These are phyloP conservation scores for Hericium rajendrae DNA, from an alignment of 768 basidiomycete species.

Conservation along the genomic window DNA sequence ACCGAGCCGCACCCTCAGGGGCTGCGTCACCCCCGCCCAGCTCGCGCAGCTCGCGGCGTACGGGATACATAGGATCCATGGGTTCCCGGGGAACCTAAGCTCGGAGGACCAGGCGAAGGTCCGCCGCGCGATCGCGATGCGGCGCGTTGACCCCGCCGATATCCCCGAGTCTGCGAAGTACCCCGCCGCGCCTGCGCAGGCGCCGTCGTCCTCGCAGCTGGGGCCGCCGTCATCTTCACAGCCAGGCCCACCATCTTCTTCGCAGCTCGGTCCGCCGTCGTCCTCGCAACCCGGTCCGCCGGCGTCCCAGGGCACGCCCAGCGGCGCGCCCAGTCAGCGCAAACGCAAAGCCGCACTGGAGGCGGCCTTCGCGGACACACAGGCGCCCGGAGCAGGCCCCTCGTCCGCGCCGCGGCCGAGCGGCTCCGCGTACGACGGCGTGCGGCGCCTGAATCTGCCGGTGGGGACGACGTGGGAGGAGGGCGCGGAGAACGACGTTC, in stretches of 20 bases:
- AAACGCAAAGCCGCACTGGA: constrained; percentile 36
- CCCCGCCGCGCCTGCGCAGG: background rate
- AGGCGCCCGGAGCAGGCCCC: background rate
- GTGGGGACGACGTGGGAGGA: constrained; percentile 14
- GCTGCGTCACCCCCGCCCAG: constrained; percentile 9
- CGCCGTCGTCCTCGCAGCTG: background rate
- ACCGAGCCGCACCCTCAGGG: constrained; percentile 8
- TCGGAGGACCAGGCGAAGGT: constrained; percentile 56
- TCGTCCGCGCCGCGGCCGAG: background rate
- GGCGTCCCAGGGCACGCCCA: constrained; percentile 1
- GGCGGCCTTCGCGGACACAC: constrained; percentile 8
- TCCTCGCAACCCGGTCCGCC: background rate
- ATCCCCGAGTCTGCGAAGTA: constrained; percentile 37
- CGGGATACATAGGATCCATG: constrained; percentile 1
- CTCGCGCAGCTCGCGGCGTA: constrained; percentile 2
- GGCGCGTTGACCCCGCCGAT: constrained; percentile 48
- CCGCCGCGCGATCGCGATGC: constrained; percentile 41
- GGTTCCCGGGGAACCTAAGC: constrained; percentile 16
- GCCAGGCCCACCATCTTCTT: constrained; percentile 5
- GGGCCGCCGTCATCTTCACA: background rate
- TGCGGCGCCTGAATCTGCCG: background rate
- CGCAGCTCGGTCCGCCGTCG: background rate
- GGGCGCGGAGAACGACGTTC: constrained; percentile 6
- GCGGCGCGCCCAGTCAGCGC: constrained; percentile 24
- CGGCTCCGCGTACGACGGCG: background rate